Evolutionary conservation across 2,329 filamentous ascomycete genomes (phyloP).

Genomic region (Ophioceras dolichostomum): DNA sequence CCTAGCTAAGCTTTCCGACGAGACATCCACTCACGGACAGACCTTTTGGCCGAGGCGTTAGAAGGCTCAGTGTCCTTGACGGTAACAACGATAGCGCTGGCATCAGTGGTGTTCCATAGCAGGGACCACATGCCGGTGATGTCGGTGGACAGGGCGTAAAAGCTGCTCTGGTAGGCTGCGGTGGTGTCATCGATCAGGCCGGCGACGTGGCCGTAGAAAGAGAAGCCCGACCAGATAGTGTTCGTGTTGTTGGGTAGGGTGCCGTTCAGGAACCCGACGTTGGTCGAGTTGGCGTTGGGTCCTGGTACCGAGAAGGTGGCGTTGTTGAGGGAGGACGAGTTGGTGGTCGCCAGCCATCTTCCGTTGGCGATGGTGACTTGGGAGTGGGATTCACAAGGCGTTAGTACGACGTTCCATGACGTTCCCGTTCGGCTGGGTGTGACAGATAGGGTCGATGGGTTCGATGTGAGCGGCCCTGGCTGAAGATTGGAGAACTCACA

Average conservation of each 20-base stretch:
- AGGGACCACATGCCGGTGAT: background rate
- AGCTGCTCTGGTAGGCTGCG: background rate
- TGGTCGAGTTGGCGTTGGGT: background rate
- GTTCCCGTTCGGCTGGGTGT: too few species aligned
- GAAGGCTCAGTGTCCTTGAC: background rate
- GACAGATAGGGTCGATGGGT: background rate
- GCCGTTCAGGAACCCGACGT: conserved; percentile 1
- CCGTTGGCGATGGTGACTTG: background rate
- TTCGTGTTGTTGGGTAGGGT: too few species aligned
- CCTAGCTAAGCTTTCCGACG: too few species aligned
- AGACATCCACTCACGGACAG: too few species aligned
- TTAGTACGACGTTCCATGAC: too few species aligned
- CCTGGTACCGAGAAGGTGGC: background rate
- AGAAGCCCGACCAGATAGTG: background rate
- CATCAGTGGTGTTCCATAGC: background rate
- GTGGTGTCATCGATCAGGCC: background rate
- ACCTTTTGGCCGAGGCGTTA: background rate
- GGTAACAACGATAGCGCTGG: background rate
- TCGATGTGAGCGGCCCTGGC: background rate
- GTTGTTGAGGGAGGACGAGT: background rate
- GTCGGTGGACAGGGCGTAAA: background rate
- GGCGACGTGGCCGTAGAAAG: background rate
- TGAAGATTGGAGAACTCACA: too few species aligned
- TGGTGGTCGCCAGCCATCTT: background rate
- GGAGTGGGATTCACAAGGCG: background rate